Evolutionary conservation across 768 basidiomycete species (phyloP).

Genomic region (Rhodotorula diobovata): DNA sequence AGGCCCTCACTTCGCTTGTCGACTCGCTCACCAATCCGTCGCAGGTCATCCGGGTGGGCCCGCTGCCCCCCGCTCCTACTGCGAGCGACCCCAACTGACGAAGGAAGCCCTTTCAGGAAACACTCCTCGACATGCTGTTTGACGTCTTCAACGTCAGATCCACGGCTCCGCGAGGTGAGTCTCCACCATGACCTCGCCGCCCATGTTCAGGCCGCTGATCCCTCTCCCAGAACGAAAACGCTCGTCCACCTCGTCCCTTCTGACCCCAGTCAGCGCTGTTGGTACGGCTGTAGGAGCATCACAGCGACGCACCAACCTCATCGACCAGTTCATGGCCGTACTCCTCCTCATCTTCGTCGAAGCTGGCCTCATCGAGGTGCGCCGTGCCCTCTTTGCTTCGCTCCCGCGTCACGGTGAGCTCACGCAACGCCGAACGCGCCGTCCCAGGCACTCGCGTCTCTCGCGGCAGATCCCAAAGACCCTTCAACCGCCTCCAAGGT

Average conservation of each 20-base stretch:
- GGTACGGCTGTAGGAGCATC: conserved; percentile 8
- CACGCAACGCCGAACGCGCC: too few species aligned
- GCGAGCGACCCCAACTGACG: too few species aligned
- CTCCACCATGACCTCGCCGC: too few species aligned
- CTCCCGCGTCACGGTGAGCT: neutral
- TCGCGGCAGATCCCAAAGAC: conserved; percentile 69
- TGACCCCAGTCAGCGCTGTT: neutral
- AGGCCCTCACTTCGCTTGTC: conserved; percentile 73
- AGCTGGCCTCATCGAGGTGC: conserved; percentile 80
- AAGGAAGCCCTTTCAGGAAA: conserved; percentile 58
- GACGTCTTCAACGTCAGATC: conserved; percentile 85
- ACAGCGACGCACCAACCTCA: conserved; percentile 60
- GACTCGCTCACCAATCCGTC: conserved; percentile 84
- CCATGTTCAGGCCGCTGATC: too few species aligned
- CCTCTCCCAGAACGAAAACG: neutral
- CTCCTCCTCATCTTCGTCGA: conserved; percentile 77
- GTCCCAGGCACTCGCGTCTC: conserved; percentile 68
- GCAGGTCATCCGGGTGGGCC: conserved; percentile 67
- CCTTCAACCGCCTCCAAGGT: conserved; percentile 58
- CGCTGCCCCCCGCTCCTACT: too few species aligned
- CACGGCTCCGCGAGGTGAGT: conserved; percentile 58
- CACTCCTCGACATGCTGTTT: conserved; percentile 89
- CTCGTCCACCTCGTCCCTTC: neutral
- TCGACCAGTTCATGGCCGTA: conserved; percentile 87
- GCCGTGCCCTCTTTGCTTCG: conserved; percentile 38